phyloP scores from a whole-genome alignment of 2,329 filamentous ascomycete species.

The Fusarium napiforme region DNA sequence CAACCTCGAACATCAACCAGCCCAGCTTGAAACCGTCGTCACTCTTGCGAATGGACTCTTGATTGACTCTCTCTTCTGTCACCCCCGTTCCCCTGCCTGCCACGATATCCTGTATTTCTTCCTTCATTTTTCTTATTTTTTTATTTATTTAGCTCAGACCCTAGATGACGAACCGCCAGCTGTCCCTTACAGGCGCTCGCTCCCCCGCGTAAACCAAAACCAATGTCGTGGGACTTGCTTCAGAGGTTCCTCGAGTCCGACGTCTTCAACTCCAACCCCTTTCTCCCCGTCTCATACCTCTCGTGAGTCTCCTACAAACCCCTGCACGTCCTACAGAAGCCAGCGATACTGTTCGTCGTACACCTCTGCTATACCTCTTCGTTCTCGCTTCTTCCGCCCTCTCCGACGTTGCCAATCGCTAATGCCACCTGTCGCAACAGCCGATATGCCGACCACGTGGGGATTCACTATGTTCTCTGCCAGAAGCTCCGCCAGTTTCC shows the following conservation, averaged over 20 bases:
- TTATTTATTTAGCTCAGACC: slow-evolving; percentile 34
- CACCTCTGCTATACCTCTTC: neutral
- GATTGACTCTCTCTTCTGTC: slow-evolving; percentile 16
- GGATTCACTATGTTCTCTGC: slow-evolving; percentile 89
- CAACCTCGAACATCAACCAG: slow-evolving; percentile 24
- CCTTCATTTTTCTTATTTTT: neutral
- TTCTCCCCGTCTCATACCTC: slow-evolving; percentile 87
- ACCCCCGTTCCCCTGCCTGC: neutral
- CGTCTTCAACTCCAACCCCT: slow-evolving; percentile 92
- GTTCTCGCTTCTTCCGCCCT: slow-evolving; percentile 14
- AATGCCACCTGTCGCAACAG: slow-evolving; percentile 58
- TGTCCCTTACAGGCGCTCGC: slow-evolving; percentile 45
- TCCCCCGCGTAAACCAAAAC: slow-evolving; percentile 56
- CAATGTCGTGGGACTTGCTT: slow-evolving; percentile 87
- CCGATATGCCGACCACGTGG: slow-evolving; percentile 89
- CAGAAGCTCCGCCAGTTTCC: slow-evolving; percentile 89
- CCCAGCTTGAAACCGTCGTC: slow-evolving; percentile 20
- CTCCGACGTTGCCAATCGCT: slow-evolving; percentile 39
- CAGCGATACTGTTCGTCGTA: neutral
- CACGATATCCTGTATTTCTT: slow-evolving; percentile 13
- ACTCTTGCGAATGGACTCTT: slow-evolving; percentile 28
- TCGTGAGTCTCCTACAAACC: slow-evolving; percentile 68
- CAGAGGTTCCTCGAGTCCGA: slow-evolving; percentile 93
- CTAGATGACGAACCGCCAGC: slow-evolving; percentile 53
- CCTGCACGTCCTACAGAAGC: neutral